Conservation (phyloP, 176 grass and related monocot species). For the Musa schizocarpa region DNA sequence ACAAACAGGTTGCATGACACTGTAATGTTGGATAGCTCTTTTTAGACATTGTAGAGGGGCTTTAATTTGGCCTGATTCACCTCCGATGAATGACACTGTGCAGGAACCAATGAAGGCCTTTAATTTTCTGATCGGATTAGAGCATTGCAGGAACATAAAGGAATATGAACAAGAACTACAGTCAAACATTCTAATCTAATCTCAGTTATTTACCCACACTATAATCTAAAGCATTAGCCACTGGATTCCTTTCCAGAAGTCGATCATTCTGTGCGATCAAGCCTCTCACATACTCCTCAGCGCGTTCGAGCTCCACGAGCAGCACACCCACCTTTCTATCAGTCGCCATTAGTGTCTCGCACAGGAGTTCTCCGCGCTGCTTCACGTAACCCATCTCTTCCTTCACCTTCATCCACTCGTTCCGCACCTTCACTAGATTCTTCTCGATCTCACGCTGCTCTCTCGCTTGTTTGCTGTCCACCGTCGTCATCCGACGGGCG, state of each 20-base stretch:
- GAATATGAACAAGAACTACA: too few species aligned
- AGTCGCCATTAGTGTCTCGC: not conserved
- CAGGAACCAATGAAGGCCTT: too few species aligned
- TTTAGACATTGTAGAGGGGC: too few species aligned
- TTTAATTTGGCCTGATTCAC: too few species aligned
- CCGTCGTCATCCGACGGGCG: not conserved
- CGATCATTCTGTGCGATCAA: slow-evolving; percentile 1
- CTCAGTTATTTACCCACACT: too few species aligned
- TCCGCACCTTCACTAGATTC: slow-evolving; percentile 14
- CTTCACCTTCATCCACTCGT: slow-evolving; percentile 12
- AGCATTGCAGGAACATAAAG: too few species aligned
- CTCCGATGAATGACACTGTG: too few species aligned
- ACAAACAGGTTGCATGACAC: too few species aligned
- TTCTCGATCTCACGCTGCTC: slow-evolving; percentile 41
- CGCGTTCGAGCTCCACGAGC: not conserved
- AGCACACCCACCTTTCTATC: not conserved
- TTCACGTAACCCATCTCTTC: not conserved
- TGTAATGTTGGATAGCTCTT: too few species aligned
- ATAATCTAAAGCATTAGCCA: too few species aligned
- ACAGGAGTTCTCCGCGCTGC: not conserved
- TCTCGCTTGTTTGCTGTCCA: slow-evolving; percentile 29
- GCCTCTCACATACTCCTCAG: not conserved
- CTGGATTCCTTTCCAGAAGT: not conserved
- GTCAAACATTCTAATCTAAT: too few species aligned
- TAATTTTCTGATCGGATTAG: too few species aligned